Conservation (phyloP, 768 basidiomycete genomes). For the Boletus speciosus region DNA sequence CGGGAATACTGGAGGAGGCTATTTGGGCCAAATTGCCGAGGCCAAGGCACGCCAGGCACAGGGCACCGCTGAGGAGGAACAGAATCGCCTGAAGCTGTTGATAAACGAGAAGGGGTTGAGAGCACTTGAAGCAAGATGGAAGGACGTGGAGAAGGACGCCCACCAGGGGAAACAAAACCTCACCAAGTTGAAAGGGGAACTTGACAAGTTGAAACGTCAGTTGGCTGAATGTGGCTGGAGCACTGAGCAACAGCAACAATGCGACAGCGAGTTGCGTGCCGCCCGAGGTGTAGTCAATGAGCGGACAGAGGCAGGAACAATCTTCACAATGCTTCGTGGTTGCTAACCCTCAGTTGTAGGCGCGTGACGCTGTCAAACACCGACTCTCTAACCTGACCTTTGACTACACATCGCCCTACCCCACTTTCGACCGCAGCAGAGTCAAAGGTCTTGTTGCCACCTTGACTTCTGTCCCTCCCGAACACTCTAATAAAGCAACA, state of each 20-base stretch:
- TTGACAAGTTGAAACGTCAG: conserved; percentile 52
- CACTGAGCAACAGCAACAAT: conserved; percentile 63
- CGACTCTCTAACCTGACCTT: conserved; percentile 75
- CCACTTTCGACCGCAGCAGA: conserved; percentile 76
- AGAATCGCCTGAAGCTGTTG: conserved; percentile 67
- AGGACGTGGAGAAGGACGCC: conserved; percentile 81
- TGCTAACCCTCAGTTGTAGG: conserved; percentile 38
- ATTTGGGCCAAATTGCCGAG: conserved; percentile 93
- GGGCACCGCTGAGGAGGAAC: conserved; percentile 80
- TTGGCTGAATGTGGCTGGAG: conserved; percentile 72
- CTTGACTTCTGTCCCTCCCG: conserved; percentile 71
- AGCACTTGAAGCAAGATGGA: conserved; percentile 72
- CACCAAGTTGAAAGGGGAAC: conserved; percentile 51
- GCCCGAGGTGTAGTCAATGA: conserved; percentile 53
- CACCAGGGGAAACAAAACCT: conserved; percentile 71
- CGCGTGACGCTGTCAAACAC: conserved; percentile 64
- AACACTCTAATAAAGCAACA: conserved; percentile 75
- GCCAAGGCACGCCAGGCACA: conserved; percentile 74
- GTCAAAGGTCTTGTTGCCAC: conserved; percentile 92
- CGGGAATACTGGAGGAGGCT: conserved; percentile 79
- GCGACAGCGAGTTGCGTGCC: conserved; percentile 46
- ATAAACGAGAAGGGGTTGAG: conserved; percentile 80
- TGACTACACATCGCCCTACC: conserved; percentile 71
- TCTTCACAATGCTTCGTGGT: neutral
- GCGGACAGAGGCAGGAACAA: conserved; percentile 56